phyloP scores from a whole-genome alignment of 352 stramenopile species.

The Pythium aristosporum region DNA sequence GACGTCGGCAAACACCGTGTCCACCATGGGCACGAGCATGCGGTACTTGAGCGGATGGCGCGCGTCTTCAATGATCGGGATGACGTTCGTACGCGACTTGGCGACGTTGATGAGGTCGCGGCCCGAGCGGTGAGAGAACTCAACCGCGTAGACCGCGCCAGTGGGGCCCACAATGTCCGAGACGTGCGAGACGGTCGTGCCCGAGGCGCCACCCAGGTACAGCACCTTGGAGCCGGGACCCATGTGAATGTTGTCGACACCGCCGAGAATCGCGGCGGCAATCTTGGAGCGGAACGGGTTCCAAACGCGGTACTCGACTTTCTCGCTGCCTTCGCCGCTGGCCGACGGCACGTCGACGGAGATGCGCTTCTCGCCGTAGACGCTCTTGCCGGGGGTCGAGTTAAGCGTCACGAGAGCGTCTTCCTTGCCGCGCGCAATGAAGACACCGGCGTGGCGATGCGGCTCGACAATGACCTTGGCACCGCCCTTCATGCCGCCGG shows the following conservation, averaged over 20 bases:
- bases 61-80: constrained; percentile 99
- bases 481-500: constrained; percentile 91
- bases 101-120: constrained; percentile 99
- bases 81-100: constrained; percentile 99
- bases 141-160: constrained; percentile 98
- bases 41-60: constrained; percentile 98
- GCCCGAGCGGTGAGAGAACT: constrained; percentile 99
- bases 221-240: constrained; percentile 96
- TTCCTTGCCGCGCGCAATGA: constrained; percentile 98
- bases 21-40: constrained; percentile 99
- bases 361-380: constrained; percentile 99
- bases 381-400: constrained; percentile 97
- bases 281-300: constrained; percentile 99
- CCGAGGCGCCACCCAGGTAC: constrained; percentile 98
- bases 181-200: constrained; percentile 99
- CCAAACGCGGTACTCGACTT: constrained; percentile 99
- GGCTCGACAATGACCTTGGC: constrained; percentile 98
- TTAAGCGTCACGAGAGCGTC: constrained; percentile 99
- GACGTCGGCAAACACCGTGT: constrained; percentile 99
- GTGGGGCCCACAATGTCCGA: constrained; percentile 98
- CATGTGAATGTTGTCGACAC: constrained; percentile 99
- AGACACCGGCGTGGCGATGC: constrained; percentile 98
- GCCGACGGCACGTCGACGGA: constrained; percentile 95
- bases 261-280: constrained; percentile 97
- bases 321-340: constrained; percentile 89